phyloP scores from a whole-genome alignment of 805 yeast genomes.

The Torulaspora indica region DNA sequence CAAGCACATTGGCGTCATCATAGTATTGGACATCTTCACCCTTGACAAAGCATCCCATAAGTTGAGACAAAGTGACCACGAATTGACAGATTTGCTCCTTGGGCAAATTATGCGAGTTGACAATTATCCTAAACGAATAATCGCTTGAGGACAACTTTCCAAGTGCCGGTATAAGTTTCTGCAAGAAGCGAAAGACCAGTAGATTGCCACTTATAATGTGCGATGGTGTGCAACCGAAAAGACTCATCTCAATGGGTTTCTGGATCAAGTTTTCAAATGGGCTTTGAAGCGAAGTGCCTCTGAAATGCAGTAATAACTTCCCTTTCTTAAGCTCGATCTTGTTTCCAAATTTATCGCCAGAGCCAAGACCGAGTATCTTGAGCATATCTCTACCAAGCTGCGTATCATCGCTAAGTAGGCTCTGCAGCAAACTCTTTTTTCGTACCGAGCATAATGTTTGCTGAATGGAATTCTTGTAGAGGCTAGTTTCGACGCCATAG shows the following conservation, averaged over 20 bases:
- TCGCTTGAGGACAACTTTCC: slow-evolving; percentile 38
- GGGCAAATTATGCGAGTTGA: slow-evolving; percentile 39
- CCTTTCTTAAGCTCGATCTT: slow-evolving; percentile 19
- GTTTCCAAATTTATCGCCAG: slow-evolving; percentile 22
- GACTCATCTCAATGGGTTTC: slow-evolving; percentile 31
- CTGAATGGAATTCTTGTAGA: slow-evolving; percentile 19
- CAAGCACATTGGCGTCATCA: slow-evolving; percentile 40
- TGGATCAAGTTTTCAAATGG: slow-evolving; percentile 36
- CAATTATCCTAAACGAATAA: slow-evolving; percentile 37
- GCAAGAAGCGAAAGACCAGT: slow-evolving; percentile 28
- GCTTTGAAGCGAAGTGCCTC: slow-evolving; percentile 35
- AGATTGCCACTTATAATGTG: slow-evolving; percentile 26
- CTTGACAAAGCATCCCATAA: slow-evolving; percentile 35
- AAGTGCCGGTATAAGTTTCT: slow-evolving; percentile 35
- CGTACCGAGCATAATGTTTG: slow-evolving; percentile 22
- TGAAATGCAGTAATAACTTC: slow-evolving; percentile 25
- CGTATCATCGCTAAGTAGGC: slow-evolving; percentile 6
- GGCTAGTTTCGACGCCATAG: slow-evolving; percentile 16
- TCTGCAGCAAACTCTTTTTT: slow-evolving; percentile 15
- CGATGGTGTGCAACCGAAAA: slow-evolving; percentile 19
- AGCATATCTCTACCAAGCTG: slow-evolving; percentile 12
- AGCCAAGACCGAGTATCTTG: slow-evolving; percentile 13
- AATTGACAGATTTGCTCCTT: slow-evolving; percentile 42
- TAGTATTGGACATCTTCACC: slow-evolving; percentile 36
- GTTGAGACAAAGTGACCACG: slow-evolving; percentile 40